phyloP scores from a whole-genome alignment of 352 stramenopile genomes.

The Phytopythium kandeliae region DNA sequence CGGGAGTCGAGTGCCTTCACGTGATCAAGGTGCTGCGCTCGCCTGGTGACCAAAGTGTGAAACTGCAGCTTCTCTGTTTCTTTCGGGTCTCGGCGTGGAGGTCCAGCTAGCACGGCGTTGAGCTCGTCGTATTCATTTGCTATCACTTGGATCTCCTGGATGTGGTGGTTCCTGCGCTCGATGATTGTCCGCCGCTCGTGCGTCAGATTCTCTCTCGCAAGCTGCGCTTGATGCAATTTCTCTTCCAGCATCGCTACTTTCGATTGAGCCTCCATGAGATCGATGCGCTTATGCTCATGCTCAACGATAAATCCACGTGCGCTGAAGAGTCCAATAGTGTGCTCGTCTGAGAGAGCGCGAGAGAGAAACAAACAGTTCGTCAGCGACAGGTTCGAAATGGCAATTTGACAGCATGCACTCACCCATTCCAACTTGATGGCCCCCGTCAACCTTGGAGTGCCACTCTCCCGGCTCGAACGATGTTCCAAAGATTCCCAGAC shows the following conservation, averaged over 20 bases:
- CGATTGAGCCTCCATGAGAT: constrained; percentile 51
- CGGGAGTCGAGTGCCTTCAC: constrained; percentile 37
- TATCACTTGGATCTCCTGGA: constrained; percentile 49
- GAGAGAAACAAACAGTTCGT: constrained; percentile 4
- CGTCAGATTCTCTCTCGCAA: constrained; percentile 28
- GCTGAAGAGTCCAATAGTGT: constrained; percentile 40
- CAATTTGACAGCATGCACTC: constrained; percentile 4
- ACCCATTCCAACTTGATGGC: constrained; percentile 43
- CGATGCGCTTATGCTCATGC: constrained; percentile 39
- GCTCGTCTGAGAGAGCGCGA: constrained; percentile 24
- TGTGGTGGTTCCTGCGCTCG: constrained; percentile 35
- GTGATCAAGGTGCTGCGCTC: constrained; percentile 40
- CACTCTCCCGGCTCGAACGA: constrained; percentile 43
- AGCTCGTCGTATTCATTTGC: constrained; percentile 42
- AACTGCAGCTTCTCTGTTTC: constrained; percentile 60
- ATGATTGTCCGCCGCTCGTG: constrained; percentile 42
- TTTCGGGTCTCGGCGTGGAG: constrained; percentile 51
- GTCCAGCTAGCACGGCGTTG: constrained; percentile 36
- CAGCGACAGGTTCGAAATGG: background rate
- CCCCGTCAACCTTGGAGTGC: constrained; percentile 41
- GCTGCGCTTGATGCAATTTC: constrained; percentile 40
- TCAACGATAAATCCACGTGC: constrained; percentile 34
- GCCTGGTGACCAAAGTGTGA: constrained; percentile 41
- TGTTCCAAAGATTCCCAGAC: constrained; percentile 53
- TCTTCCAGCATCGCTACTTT: constrained; percentile 40